Evolutionary conservation across 2,329 filamentous ascomycete species (phyloP).

Genomic region (Clarireedia paspali): DNA sequence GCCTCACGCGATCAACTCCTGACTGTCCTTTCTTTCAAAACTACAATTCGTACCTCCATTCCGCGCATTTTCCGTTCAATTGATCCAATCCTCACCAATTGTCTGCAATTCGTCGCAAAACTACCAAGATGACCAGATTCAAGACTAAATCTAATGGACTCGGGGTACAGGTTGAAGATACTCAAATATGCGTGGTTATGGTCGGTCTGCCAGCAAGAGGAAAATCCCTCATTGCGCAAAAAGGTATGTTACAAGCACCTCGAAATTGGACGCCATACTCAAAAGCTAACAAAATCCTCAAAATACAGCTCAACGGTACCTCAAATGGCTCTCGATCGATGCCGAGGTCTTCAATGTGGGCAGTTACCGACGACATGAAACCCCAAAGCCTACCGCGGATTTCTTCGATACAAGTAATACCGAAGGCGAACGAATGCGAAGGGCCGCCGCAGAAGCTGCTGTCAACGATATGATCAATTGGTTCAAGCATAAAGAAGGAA

Average conservation of each 20-base stretch:
- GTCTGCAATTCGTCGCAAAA: background rate
- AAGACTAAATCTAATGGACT: constrained; percentile 47
- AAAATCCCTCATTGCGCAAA: constrained; percentile 96
- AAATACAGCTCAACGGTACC: constrained; percentile 72
- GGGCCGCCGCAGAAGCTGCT: constrained; percentile 83
- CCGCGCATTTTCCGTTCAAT: background rate
- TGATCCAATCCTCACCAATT: background rate
- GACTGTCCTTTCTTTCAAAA: background rate
- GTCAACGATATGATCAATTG: constrained; percentile 90
- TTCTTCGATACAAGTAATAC: constrained; percentile 91
- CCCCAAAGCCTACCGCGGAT: constrained; percentile 82
- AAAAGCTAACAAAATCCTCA: background rate
- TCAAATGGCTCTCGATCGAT: constrained; percentile 92
- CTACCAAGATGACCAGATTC: constrained; percentile 20
- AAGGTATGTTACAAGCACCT: constrained; percentile 50
- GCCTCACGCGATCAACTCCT: constrained; percentile 4
- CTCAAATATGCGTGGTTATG: constrained; percentile 97
- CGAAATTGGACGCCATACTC: background rate
- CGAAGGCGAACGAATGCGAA: constrained; percentile 83
- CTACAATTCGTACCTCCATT: background rate
- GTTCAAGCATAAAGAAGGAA: constrained; percentile 71
- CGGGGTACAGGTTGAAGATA: constrained; percentile 86
- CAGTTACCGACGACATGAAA: constrained; percentile 83
- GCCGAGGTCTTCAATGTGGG: constrained; percentile 97
- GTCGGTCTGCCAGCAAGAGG: constrained; percentile 91